Conservation (phyloP, 1,139 yeast species). For the Candida neerlandica region DNA sequence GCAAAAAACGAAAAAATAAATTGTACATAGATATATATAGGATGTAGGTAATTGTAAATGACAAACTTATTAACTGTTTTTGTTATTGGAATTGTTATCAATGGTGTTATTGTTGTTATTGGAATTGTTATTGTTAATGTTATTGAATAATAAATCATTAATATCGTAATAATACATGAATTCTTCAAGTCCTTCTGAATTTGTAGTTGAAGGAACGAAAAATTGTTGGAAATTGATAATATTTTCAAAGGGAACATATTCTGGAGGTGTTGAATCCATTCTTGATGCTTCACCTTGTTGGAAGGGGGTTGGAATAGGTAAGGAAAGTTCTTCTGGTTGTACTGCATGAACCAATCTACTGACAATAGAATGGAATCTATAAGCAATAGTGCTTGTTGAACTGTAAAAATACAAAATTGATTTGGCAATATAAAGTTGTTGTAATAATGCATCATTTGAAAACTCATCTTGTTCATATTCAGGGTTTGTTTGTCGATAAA, state of each 20-base stretch:
- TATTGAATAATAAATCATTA: conserved; percentile 25
- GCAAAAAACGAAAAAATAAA: neutral
- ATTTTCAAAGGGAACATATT: conserved; percentile 14
- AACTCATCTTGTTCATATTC: conserved; percentile 13
- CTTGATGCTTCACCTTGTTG: conserved; percentile 4
- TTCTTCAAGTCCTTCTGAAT: conserved; percentile 17
- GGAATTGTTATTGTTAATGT: conserved; percentile 12
- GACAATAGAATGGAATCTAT: conserved; percentile 15
- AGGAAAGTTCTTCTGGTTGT: conserved; percentile 8
- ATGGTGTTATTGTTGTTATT: neutral
- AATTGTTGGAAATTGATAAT: conserved; percentile 24
- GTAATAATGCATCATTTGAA: conserved; percentile 11
- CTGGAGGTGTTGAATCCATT: neutral
- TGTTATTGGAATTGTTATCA: too few species aligned
- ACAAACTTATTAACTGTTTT: neutral
- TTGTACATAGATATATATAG: neutral
- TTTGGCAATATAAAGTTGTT: conserved; percentile 15
- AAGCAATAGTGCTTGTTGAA: conserved; percentile 13
- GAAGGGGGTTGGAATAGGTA: conserved; percentile 6
- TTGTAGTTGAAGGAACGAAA: conserved; percentile 21
- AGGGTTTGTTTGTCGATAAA: conserved; percentile 14
- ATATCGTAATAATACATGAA: conserved; percentile 24
- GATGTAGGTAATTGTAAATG: neutral
- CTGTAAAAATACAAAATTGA: conserved; percentile 16
- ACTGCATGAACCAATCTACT: conserved; percentile 14